These are phyloP conservation scores for Tetradesmus lagerheimii DNA, from an alignment of 139 green algal genomes.

Conservation along the genomic window DNA sequence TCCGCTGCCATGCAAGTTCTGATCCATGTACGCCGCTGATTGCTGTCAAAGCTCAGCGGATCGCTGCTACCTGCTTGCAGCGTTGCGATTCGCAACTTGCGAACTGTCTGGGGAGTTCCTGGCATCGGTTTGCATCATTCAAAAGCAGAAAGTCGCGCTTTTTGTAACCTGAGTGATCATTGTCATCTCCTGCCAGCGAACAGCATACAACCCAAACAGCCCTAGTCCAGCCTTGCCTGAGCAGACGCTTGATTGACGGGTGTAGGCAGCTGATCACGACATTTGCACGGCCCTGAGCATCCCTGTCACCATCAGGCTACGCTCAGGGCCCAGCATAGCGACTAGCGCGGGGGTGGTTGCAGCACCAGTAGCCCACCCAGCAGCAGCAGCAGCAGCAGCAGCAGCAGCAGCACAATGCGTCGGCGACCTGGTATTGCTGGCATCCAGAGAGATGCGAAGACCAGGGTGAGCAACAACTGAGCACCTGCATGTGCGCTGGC, in stretches of 20 bases:
- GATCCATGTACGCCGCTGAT: too few species aligned
- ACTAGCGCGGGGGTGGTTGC: neutral
- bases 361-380: neutral
- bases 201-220: too few species aligned
- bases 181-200: too few species aligned
- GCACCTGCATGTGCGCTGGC: neutral
- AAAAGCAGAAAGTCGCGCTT: too few species aligned
- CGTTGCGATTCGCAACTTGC: too few species aligned
- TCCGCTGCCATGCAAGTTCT: too few species aligned
- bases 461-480: conserved; percentile 55
- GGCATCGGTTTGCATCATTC: too few species aligned
- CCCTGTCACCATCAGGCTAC: neutral
- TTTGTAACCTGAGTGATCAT: too few species aligned
- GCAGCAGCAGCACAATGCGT: conserved; percentile 62
- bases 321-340: neutral
- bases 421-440: conserved; percentile 78
- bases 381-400: neutral
- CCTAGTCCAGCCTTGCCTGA: too few species aligned
- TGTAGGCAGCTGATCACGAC: neutral
- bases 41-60: too few species aligned
- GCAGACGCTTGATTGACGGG: neutral
- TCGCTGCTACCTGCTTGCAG: too few species aligned
- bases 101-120: too few species aligned
- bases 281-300: neutral
- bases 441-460: conserved; percentile 62